phyloP scores from a whole-genome alignment of 768 basidiomycete genomes.

The Cystofilobasidium ferigula region DNA sequence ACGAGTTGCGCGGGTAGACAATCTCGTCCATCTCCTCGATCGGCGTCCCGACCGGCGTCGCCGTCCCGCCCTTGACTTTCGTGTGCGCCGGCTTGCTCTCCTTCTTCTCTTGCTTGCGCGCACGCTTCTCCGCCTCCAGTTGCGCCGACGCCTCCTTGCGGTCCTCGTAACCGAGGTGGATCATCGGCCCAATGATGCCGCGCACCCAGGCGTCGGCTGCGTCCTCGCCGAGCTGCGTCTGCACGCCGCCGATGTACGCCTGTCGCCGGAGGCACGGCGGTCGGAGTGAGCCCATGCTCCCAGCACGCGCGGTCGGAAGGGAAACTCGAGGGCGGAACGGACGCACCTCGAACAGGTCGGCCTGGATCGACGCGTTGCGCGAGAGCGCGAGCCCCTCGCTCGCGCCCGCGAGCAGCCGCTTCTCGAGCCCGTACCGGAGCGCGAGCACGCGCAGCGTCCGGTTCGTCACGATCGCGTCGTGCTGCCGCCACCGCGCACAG shows the following conservation, averaged over 20 bases:
- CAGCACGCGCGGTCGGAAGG: too few relatives aligned
- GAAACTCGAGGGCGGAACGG: too few relatives aligned
- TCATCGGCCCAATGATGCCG: not conserved
- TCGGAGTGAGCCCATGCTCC: too few relatives aligned
- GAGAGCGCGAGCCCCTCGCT: not conserved
- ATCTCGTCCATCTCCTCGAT: conserved; percentile 3
- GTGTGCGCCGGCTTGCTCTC: not conserved
- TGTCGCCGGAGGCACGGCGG: too few relatives aligned
- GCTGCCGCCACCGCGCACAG: not conserved
- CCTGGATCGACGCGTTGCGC: conserved; percentile 3
- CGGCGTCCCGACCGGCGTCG: not conserved
- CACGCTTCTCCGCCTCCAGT: not conserved
- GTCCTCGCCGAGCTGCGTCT: not conserved
- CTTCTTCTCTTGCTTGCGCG: not conserved
- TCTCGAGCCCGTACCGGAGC: conserved; percentile 1
- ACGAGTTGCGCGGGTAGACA: not conserved
- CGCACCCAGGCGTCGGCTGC: conserved; percentile 1
- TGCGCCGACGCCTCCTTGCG: not conserved
- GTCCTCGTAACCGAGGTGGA: conserved; percentile 2
- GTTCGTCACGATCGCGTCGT: not conserved
- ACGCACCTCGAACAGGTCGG: conserved; percentile 1
- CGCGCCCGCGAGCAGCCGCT: not conserved
- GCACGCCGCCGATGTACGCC: not conserved
- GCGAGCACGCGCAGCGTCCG: not conserved
- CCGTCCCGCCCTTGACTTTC: not conserved